Conservation (phyloP, 2,329 filamentous ascomycete genomes). For the Phyllosticta capitalensis region DNA sequence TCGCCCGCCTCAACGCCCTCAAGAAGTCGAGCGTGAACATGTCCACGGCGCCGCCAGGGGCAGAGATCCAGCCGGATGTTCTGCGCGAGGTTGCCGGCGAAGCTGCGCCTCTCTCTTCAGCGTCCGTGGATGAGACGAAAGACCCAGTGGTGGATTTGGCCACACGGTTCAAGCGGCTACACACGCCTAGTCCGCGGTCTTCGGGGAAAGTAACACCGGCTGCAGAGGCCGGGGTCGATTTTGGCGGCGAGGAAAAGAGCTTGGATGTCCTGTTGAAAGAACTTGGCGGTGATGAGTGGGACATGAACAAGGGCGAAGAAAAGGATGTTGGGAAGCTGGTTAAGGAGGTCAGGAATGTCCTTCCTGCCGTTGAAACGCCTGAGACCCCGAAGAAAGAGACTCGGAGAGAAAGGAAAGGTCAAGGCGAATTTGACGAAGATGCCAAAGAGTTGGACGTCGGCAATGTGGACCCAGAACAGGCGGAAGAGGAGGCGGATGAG, state of each 20-base stretch:
- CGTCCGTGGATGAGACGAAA: conserved; percentile 15
- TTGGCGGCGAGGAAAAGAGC: conserved; percentile 30
- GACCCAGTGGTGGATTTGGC: conserved; percentile 22
- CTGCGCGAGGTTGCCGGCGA: conserved; percentile 2
- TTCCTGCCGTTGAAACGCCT: conserved; percentile 23
- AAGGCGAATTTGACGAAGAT: conserved; percentile 7
- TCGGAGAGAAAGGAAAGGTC: not conserved
- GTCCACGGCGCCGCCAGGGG: conserved; percentile 14
- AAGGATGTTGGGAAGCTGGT: conserved; percentile 32
- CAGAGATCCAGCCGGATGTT: not conserved
- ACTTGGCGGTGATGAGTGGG: conserved; percentile 30
- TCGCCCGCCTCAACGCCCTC: conserved; percentile 40
- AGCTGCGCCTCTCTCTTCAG: not conserved
- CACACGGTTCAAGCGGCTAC: conserved; percentile 28
- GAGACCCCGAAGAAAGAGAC: conserved; percentile 1
- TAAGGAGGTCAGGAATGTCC: conserved; percentile 30
- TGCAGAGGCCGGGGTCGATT: not conserved
- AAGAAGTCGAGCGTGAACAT: conserved; percentile 35
- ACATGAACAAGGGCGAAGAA: conserved; percentile 30
- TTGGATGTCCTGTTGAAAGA: conserved; percentile 39
- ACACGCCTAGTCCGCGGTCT: not conserved
- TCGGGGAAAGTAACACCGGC: not conserved
- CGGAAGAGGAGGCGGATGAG: conserved; percentile 9
- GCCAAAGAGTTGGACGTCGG: conserved; percentile 16
- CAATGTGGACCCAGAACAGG: conserved; percentile 17